Conservation (phyloP, 441 rosid genomes). For the Theobroma grandiflorum region DNA sequence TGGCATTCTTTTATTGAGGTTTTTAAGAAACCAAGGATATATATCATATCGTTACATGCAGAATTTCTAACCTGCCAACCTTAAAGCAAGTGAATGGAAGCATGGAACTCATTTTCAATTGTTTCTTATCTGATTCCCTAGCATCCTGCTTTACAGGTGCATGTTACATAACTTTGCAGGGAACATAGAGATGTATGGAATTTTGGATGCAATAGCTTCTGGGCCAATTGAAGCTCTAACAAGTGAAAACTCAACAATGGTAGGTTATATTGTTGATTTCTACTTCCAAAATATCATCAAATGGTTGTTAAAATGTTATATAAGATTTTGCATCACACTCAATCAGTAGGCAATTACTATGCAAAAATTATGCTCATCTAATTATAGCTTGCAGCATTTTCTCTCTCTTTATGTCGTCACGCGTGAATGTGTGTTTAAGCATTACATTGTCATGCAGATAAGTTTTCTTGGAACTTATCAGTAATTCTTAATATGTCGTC, state of each 20-base stretch:
- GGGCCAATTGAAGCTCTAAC: constrained; percentile 69
- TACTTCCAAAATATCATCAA: constrained; percentile 8
- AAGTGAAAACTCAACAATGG: constrained; percentile 73
- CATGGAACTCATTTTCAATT: neutral
- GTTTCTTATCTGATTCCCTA: constrained; percentile 14
- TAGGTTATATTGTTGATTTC: constrained; percentile 30
- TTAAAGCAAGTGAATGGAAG: constrained; percentile 9
- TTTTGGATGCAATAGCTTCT: constrained; percentile 68
- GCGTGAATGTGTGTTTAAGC: neutral
- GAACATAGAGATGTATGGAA: constrained; percentile 75
- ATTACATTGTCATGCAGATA: constrained; percentile 5
- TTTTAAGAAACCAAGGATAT: neutral
- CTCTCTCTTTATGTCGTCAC: neutral
- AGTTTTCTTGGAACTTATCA: constrained; percentile 17
- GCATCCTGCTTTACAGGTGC: constrained; percentile 57
- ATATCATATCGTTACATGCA: neutral
- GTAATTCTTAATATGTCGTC: neutral
- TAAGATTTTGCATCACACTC: neutral
- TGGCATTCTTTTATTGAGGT: neutral
- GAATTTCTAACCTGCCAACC: neutral
- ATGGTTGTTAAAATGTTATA: constrained; percentile 11
- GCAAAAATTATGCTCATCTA: neutral
- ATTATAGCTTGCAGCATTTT: neutral
- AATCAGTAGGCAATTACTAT: neutral
- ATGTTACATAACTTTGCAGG: constrained; percentile 87